phyloP scores from a whole-genome alignment of 192 early-diverging fungal species.

The Rhizophlyctis rosea region DNA sequence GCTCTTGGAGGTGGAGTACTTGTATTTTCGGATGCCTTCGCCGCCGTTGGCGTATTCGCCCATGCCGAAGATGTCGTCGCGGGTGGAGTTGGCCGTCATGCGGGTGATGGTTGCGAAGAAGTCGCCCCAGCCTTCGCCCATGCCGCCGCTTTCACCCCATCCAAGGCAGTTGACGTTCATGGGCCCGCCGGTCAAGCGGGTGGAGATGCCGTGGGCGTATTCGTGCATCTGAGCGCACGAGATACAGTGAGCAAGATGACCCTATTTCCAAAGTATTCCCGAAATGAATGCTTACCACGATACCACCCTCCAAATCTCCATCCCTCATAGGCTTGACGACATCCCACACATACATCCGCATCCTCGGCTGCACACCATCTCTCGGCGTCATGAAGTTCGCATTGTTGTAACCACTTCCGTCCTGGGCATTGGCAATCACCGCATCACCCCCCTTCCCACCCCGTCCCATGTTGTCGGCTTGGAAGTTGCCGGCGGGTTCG shows the following conservation, averaged over 20 bases:
- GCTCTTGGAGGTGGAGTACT: constrained; percentile 72
- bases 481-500: constrained; percentile 92
- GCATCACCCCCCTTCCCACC: constrained; percentile 77
- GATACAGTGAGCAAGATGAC: background rate
- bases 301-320: constrained; percentile 87
- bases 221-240: constrained; percentile 71
- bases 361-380: constrained; percentile 83
- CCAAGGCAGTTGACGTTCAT: constrained; percentile 84
- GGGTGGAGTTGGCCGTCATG: constrained; percentile 48
- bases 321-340: constrained; percentile 68
- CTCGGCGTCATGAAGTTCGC: constrained; percentile 94
- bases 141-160: constrained; percentile 80
- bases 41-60: constrained; percentile 77
- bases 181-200: constrained; percentile 87
- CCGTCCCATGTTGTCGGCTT: constrained; percentile 79
- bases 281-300: constrained; percentile 58
- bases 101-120: constrained; percentile 81
- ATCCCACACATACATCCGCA: constrained; percentile 97
- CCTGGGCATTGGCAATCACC: constrained; percentile 91
- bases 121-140: constrained; percentile 95
- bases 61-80: constrained; percentile 72
- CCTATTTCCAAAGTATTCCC: too few species aligned
- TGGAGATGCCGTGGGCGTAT: constrained; percentile 90
- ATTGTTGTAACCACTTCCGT: constrained; percentile 87
- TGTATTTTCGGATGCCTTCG: constrained; percentile 81